Conservation (phyloP, 1,284 basidiomycete species). For the Ustilago tritici region DNA sequence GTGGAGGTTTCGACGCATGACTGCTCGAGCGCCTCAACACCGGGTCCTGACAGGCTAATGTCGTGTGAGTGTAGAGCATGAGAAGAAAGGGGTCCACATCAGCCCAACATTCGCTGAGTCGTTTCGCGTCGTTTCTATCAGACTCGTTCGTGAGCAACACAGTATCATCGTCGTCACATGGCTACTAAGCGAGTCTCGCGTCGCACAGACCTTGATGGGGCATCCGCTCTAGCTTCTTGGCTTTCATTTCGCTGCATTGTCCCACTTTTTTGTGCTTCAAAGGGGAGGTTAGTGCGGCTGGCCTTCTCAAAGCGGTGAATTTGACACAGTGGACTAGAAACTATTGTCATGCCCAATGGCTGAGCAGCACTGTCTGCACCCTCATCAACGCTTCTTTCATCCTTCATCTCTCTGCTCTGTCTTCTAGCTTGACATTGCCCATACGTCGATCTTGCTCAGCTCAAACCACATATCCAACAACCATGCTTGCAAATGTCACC, state of each 20-base stretch:
- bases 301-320: background rate
- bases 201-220: background rate
- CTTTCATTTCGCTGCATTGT: background rate
- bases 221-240: background rate
- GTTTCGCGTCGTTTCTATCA: constrained; percentile 15
- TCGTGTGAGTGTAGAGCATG: too few species aligned
- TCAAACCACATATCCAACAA: background rate
- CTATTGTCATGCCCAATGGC: background rate
- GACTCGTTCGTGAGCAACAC: background rate
- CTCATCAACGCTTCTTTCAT: background rate
- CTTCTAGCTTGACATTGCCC: background rate
- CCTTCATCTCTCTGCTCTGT: background rate
- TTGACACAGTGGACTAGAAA: background rate
- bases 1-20: constrained; percentile 5
- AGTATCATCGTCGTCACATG: too few species aligned
- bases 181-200: too few species aligned
- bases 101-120: background rate
- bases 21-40: background rate
- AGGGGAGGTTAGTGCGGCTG: background rate
- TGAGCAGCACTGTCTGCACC: background rate
- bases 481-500: background rate
- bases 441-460: background rate
- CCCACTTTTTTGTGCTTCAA: background rate
- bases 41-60: too few species aligned
- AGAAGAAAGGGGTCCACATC: background rate